Base-by-base conservation (phyloP, 2,329 filamentous ascomycete genomes). In the Colletotrichum sp. region DNA sequence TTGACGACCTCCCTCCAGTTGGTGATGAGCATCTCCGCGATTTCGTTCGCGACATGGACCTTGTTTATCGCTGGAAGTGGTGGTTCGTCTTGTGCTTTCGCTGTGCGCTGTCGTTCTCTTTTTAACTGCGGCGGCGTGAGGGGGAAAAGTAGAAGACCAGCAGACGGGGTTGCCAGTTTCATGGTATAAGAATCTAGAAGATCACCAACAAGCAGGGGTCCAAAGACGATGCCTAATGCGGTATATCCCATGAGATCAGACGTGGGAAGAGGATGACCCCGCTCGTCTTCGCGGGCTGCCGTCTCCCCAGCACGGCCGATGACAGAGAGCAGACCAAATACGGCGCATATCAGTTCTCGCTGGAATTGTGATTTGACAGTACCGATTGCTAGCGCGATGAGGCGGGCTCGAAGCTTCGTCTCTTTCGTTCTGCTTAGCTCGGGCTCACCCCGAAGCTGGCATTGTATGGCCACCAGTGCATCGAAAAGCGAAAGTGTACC, bases 1-100 rank as follows among this genome's bases (percentile, higher is more conserved):
- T 88, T 86, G 59, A 93, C 90, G 13, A 93, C 87, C 64, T 93
- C 91, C 74, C 90, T 86, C 93, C 93, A 94, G 77, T 93, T 89
- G 2, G 88, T 85, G 65, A 94, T 91, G 7, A 94, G 84, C 92
- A 94, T 93, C 81, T 93, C 91, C 0, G 91, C 86, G 34, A 94
- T 89, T 36, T 84, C 84, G 75, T 92, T 93, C 13, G 91, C 91
- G 70, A 92, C 83, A 60, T 88, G 86, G 26, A 92, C 85, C 78
- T 91, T 93, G 83, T 92, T 88, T 21, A 93, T 82, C 1, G 83
- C 81, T 6, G 84, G 80, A 4, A 83, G 74, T 0, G 80, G 77
- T 68, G 60, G 82, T 48, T 79, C 83, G 43, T 60, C 18, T 9
- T 55, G 57, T 13, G 16, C 7, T 14, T 18, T 18, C 6, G 18